These are phyloP conservation scores for Aspergillus homomorphus DNA, from an alignment of 495 filamentous ascomycete species.

Conservation along the genomic window DNA sequence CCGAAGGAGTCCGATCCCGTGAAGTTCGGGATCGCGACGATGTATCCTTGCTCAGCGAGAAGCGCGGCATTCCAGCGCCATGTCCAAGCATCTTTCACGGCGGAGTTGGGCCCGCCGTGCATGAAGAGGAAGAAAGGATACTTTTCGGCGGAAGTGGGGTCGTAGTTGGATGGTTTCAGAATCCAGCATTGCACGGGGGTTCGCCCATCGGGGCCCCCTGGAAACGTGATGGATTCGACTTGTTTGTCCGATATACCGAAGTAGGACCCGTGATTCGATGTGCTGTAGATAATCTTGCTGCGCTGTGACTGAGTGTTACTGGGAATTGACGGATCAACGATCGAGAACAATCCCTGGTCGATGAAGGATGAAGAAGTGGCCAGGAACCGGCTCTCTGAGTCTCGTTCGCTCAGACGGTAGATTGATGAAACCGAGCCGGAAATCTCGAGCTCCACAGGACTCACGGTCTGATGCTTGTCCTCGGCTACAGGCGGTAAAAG, in stretches of 20 bases:
- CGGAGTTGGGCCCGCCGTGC: slow-evolving; percentile 2
- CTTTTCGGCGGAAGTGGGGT: not conserved
- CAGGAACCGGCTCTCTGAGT: not conserved
- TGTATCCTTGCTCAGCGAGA: slow-evolving; percentile 1
- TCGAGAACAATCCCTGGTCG: not conserved
- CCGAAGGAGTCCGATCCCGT: slow-evolving; percentile 3
- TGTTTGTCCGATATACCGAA: not conserved
- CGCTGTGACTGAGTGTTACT: not conserved
- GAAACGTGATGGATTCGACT: not conserved
- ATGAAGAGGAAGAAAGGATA: slow-evolving; percentile 1
- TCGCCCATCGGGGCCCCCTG: not conserved
- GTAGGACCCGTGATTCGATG: not conserved
- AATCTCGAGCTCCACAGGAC: not conserved
- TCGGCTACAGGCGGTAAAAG: not conserved
- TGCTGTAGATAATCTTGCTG: not conserved
- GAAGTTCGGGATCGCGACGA: slow-evolving; percentile 5
- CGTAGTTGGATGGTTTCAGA: not conserved
- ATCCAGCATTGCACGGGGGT: slow-evolving; percentile 5
- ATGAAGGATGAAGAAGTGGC: slow-evolving; percentile 3
- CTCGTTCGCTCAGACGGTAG: not conserved
- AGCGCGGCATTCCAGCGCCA: slow-evolving; percentile 1
- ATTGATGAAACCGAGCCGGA: not conserved
- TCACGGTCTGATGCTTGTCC: not conserved
- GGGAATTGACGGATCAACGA: not conserved
- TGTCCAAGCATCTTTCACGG: not conserved